Conservation (phyloP, 2,329 filamentous ascomycete genomes). For the Nemania sp. region DNA sequence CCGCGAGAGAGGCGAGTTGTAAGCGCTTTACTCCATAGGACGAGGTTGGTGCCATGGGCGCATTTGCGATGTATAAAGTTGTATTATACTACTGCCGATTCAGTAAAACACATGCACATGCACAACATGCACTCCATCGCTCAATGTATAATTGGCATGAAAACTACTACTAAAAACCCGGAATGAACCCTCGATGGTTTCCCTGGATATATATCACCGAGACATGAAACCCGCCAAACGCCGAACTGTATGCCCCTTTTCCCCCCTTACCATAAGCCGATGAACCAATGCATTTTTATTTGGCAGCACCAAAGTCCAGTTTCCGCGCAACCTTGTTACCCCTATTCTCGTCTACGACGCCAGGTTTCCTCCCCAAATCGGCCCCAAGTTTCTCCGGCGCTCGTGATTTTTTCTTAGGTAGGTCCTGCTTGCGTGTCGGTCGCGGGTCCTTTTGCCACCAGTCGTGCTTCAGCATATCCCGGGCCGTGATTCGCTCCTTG, state of each 20-base stretch:
- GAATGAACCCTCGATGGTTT: neutral
- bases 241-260: constrained; percentile 24
- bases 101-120: constrained; percentile 17
- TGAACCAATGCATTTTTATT: constrained; percentile 35
- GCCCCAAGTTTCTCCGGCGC: constrained; percentile 77
- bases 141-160: neutral
- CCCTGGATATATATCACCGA: neutral
- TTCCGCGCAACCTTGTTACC: constrained; percentile 80
- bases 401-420: constrained; percentile 73
- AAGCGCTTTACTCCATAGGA: neutral
- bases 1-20: constrained; percentile 45
- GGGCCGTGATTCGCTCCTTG: constrained; percentile 77
- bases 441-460: constrained; percentile 87
- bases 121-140: neutral
- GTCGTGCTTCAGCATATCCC: constrained; percentile 75
- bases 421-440: constrained; percentile 78
- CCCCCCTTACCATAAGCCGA: neutral
- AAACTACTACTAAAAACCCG: neutral
- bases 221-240: constrained; percentile 27
- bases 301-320: constrained; percentile 71
- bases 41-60: neutral
- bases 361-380: constrained; percentile 78
- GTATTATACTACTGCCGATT: constrained; percentile 32
- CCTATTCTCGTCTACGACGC: constrained; percentile 69
- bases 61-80: constrained; percentile 28